Evolutionary conservation across 257 asterid species (phyloP).

Genomic region (Solanum habrochaites): DNA sequence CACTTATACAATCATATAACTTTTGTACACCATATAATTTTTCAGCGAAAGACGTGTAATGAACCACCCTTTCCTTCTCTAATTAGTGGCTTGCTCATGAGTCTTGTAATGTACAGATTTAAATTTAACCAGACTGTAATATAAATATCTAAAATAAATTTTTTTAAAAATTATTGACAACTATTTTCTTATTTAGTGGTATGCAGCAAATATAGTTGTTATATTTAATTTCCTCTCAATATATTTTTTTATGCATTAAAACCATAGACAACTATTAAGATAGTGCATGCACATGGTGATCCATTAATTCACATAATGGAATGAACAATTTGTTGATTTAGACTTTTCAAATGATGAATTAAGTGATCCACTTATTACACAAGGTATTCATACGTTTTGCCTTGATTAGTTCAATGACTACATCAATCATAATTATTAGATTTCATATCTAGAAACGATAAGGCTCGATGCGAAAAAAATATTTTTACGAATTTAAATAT

Average conservation of each 20-base stretch:
- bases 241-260: background rate
- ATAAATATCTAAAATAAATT: background rate
- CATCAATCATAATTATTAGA: background rate
- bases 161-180: background rate
- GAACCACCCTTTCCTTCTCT: no score
- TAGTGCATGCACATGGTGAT: background rate
- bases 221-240: background rate
- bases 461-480: background rate
- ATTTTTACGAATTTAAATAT: no score
- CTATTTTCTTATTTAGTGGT: background rate
- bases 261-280: background rate
- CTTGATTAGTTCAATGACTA: background rate
- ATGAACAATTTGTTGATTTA: background rate
- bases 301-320: background rate
- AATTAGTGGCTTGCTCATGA: no score
- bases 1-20: no score
- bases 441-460: background rate
- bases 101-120: rapidly evolving
- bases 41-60: no score
- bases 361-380: background rate
- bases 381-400: background rate
- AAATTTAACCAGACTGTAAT: rapidly evolving
- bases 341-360: background rate
- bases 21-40: no score
- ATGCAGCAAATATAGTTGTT: background rate